Percentiles rank a stretch among this genome's conserved stretches.
Evolutionary conservation across 805 yeast genomes (phyloP).

Genomic region (Metschnikowia santaceciliae): DNA sequence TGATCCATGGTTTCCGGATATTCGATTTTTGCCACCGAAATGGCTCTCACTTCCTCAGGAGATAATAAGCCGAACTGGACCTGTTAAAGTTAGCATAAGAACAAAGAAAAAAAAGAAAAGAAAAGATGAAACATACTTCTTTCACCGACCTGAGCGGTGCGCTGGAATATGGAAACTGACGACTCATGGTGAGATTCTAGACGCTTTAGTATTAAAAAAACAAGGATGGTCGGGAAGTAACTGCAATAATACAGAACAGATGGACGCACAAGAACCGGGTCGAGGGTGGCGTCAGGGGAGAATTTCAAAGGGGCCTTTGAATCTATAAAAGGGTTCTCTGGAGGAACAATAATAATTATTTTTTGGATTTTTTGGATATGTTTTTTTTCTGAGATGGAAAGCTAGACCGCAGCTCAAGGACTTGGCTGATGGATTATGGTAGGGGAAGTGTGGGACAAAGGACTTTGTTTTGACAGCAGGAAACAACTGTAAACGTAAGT

Average conservation of each 20-base stretch:
- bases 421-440: neutral
- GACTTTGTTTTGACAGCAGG: neutral
- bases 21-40: conserved; percentile 95
- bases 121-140: conserved; percentile 56
- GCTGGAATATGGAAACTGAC: conserved; percentile 84
- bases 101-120: neutral
- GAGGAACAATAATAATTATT: neutral
- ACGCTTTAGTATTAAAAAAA: neutral
- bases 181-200: conserved; percentile 31
- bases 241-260: neutral
- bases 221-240: neutral
- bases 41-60: conserved; percentile 94
- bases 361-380: conserved; percentile 2
- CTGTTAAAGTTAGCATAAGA: conserved; percentile 30
- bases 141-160: conserved; percentile 97
- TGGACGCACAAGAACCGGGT: neutral
- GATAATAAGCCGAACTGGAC: conserved; percentile 96
- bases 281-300: neutral
- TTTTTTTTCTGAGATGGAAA: neutral
- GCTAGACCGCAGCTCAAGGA: neutral
- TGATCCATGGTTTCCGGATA: conserved; percentile 99
- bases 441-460: neutral
- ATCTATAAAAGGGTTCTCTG: neutral
- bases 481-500: neutral
- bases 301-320: neutral